A percentile compares a stretch with the other conserved stretches of the same genome.
Evolutionary conservation across 768 basidiomycete species (phyloP).

Genomic region (Hirschioporus abietinus): DNA sequence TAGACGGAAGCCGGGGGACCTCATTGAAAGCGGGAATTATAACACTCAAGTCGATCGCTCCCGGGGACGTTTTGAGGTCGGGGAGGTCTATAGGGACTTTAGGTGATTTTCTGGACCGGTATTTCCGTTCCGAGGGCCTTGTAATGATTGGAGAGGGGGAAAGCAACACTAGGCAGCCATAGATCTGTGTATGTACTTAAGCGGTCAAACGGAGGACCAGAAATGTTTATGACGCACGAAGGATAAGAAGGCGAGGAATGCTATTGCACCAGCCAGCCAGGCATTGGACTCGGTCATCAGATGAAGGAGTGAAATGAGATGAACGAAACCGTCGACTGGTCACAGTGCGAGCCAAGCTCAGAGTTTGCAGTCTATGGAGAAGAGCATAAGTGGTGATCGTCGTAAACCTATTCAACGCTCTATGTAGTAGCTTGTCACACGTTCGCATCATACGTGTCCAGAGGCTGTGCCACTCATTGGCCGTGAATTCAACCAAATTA

Average conservation of each 20-base stretch:
- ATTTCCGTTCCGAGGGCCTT: conserved; percentile 62
- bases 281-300: neutral
- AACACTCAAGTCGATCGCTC: conserved; percentile 67
- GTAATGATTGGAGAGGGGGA: conserved; percentile 66
- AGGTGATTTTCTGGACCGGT: conserved; percentile 51
- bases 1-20: conserved; percentile 69
- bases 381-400: neutral
- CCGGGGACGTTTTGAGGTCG: conserved; percentile 42
- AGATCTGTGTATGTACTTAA: conserved; percentile 40
- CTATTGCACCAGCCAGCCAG: neutral
- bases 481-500: too few relatives aligned
- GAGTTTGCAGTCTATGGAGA: neutral
- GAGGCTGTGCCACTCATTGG: neutral
- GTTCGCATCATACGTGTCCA: neutral
- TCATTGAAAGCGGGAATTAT: conserved; percentile 94
- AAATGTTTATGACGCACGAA: neutral
- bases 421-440: too few relatives aligned
- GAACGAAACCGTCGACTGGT: neutral
- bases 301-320: neutral
- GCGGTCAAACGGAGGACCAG: neutral
- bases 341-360: neutral
- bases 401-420: too few relatives aligned
- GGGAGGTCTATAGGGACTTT: conserved; percentile 51
- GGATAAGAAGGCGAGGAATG: neutral
- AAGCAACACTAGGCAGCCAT: conserved; percentile 65